Conservation (phyloP, 345 rosid genomes). For the Brassica carinata region DNA sequence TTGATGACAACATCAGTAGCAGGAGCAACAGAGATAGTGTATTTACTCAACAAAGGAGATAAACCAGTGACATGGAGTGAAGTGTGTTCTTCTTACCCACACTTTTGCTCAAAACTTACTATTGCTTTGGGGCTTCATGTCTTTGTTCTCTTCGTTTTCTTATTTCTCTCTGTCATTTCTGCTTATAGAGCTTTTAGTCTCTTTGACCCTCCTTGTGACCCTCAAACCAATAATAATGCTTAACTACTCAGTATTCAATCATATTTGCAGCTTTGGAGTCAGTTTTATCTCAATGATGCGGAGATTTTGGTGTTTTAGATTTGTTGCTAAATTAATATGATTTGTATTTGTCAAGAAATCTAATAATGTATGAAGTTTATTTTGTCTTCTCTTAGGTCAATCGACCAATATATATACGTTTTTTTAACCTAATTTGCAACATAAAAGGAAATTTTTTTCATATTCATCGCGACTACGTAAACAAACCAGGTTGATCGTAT, state of each 20-base stretch:
- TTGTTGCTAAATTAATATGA: neutral
- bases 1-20: slow-evolving; percentile 79
- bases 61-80: slow-evolving; percentile 79
- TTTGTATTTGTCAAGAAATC: neutral
- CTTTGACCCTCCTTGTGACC: slow-evolving; percentile 62
- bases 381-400: neutral
- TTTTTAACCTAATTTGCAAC: neutral
- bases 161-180: slow-evolving; percentile 66
- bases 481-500: too few relatives aligned
- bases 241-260: neutral
- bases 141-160: slow-evolving; percentile 54
- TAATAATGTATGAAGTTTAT: neutral
- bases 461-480: too few relatives aligned
- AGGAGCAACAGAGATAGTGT: slow-evolving; percentile 64
- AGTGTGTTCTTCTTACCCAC: slow-evolving; percentile 62
- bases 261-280: slow-evolving; percentile 4
- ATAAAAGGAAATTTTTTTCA: too few relatives aligned
- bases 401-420: neutral
- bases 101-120: slow-evolving; percentile 61
- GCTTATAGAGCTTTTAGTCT: slow-evolving; percentile 72
- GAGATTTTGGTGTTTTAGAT: slow-evolving; percentile 2
- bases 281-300: neutral
- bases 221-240: slow-evolving; percentile 31
- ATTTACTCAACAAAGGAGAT: slow-evolving; percentile 71
- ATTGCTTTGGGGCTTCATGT: slow-evolving; percentile 67